Base-by-base conservation (phyloP, 73 alveolate species). In the Durusdinium trenchii region DNA sequence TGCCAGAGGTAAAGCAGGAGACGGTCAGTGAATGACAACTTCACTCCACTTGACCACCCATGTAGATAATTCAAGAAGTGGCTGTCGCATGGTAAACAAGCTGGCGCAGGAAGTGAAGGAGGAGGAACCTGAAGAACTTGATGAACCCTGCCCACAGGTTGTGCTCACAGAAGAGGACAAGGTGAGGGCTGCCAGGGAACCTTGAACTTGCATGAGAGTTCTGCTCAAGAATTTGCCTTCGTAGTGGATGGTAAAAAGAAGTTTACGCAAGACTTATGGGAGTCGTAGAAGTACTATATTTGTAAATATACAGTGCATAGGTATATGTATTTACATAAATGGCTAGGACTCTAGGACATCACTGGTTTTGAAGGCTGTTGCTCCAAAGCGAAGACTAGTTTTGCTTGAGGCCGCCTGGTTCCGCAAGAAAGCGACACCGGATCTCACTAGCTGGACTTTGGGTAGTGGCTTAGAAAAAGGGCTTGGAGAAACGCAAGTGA, bases 131-230 rank as follows among this genome's bases (percentile, higher is more conserved):
- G 97, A 91, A 75, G 96, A 89, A 75, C 87, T 87, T 5, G 97
- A 91, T 35, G 97, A 91, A 87, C 97, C 97, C 2, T 91, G 97
- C 76, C 97, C 97, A 2, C 73, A 42, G 78, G 97, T 60, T 30
- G 97, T 67, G 97, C 83, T 91, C 67, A 76, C 83, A 38, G 97
- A 78, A 18, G 87, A 75, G 48, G 97, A 91, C 97, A 91, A 91
- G 97, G 97, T 75, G 12, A 67, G 45, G 42, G 42, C 18, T n/a
- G n/a, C 30, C n/a, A 32, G 30, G 30, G 73, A 23, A 60, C 73
- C 30, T 60, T 23, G 73, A 23, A 60, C n/a, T n/a, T n/a, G n/a
- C n/a, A n/a, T n/a, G n/a, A n/a, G n/a, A n/a, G n/a, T n/a, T n/a
- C n/a, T n/a, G n/a, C n/a, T n/a, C n/a, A n/a, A n/a, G n/a, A n/a